phyloP scores from a whole-genome alignment of 768 basidiomycete genomes.

The Asterophora lycoperdoides region DNA sequence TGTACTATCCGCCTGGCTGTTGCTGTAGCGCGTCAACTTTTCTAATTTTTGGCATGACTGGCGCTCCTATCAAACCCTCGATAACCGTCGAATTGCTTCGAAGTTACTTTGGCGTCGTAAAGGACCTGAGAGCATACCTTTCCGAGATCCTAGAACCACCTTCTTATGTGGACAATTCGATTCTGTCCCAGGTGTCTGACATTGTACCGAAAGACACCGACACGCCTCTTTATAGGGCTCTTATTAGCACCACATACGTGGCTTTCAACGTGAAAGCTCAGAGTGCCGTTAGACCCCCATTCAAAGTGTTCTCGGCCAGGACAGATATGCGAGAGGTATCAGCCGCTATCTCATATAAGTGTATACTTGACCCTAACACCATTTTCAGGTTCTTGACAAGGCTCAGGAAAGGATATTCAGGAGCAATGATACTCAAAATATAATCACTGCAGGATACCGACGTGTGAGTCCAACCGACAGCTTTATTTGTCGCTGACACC shows the following conservation, averaged over 20 bases:
- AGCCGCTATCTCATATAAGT: background rate
- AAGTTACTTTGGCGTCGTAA: constrained; percentile 41
- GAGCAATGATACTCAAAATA: constrained; percentile 42
- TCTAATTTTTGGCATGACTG: background rate
- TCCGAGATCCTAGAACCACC: constrained; percentile 27
- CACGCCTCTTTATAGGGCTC: constrained; percentile 23
- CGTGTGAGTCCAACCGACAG: constrained; percentile 37
- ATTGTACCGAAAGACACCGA: constrained; percentile 23
- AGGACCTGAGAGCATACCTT: constrained; percentile 37
- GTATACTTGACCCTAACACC: background rate
- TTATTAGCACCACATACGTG: constrained; percentile 48
- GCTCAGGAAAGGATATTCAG: constrained; percentile 54
- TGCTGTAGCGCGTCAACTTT: too few species aligned
- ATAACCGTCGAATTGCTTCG: constrained; percentile 31
- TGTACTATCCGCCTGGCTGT: too few species aligned
- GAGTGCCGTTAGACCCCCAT: constrained; percentile 13
- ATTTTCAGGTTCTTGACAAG: constrained; percentile 52
- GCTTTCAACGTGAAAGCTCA: constrained; percentile 26
- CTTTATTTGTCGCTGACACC: background rate
- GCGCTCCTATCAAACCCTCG: background rate
- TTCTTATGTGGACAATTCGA: constrained; percentile 3
- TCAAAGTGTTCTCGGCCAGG: constrained; percentile 35
- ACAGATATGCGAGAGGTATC: constrained; percentile 54
- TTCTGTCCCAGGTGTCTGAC: background rate
- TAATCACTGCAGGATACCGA: constrained; percentile 65